Evolutionary conservation across 768 basidiomycete genomes (phyloP).

Genomic region (Amanita muscaria): DNA sequence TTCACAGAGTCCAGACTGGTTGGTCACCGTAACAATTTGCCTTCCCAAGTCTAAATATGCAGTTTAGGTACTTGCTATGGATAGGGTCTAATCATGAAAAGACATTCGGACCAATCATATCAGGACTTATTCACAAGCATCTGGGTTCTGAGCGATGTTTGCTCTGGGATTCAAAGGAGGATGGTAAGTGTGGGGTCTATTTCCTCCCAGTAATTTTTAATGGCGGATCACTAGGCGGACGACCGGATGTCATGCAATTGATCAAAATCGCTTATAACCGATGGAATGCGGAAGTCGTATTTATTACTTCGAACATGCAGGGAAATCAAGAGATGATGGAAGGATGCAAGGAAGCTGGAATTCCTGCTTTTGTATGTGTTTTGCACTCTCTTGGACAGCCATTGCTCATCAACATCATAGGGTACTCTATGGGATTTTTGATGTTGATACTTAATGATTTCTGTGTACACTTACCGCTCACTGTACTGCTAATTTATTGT

Average conservation of each 20-base stretch:
- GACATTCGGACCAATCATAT: slow-evolving; percentile 77
- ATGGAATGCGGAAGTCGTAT: slow-evolving; percentile 79
- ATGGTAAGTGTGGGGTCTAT: slow-evolving; percentile 38
- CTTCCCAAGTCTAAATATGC: neutral
- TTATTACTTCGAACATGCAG: slow-evolving; percentile 73
- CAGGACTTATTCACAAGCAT: slow-evolving; percentile 58
- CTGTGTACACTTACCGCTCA: neutral
- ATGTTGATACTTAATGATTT: neutral
- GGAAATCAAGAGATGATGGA: slow-evolving; percentile 81
- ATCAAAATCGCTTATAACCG: slow-evolving; percentile 62
- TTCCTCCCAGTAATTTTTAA: neutral
- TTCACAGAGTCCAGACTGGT: slow-evolving; percentile 40
- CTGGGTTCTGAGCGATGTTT: slow-evolving; percentile 62
- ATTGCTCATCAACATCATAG: slow-evolving; percentile 17
- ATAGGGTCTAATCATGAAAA: slow-evolving; percentile 80
- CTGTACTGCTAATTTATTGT: too few species aligned
- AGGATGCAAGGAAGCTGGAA: slow-evolving; percentile 63
- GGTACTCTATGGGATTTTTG: slow-evolving; percentile 69
- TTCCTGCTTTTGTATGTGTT: slow-evolving; percentile 51
- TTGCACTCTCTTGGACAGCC: slow-evolving; percentile 1
- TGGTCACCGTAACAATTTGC: slow-evolving; percentile 12
- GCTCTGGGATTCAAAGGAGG: slow-evolving; percentile 71
- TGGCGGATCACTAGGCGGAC: slow-evolving; percentile 34
- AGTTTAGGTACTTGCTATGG: slow-evolving; percentile 69
- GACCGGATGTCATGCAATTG: slow-evolving; percentile 73